These are phyloP conservation scores for Hypomontagnella monticulosa DNA, from an alignment of 495 filamentous ascomycete genomes.

Conservation along the genomic window DNA sequence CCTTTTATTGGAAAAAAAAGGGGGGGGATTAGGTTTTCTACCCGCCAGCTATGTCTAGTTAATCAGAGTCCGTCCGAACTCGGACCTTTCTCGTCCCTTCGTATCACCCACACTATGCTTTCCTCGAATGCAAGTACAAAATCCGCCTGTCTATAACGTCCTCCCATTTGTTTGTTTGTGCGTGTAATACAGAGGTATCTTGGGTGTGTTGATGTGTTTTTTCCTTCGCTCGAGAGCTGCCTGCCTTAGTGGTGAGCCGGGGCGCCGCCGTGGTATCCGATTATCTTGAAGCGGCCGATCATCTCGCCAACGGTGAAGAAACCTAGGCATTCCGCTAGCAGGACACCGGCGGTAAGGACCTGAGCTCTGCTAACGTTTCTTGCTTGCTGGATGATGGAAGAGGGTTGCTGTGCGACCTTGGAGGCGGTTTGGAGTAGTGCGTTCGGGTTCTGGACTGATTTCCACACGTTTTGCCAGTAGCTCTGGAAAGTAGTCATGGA, in stretches of 20 bases:
- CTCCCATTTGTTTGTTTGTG: slow-evolving; percentile 42
- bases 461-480: slow-evolving; percentile 80
- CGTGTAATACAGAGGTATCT: slow-evolving; percentile 43
- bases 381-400: slow-evolving; percentile 66
- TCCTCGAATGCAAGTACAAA: slow-evolving; percentile 41
- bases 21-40: too few relatives aligned
- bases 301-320: slow-evolving; percentile 99
- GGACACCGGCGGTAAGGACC: slow-evolving; percentile 73
- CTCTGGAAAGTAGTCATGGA: slow-evolving; percentile 82
- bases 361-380: slow-evolving; percentile 76
- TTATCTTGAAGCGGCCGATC: slow-evolving; percentile 89
- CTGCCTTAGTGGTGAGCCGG: slow-evolving; percentile 65
- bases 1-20: slow-evolving; percentile 13
- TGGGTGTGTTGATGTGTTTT: slow-evolving; percentile 11
- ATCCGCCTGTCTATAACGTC: slow-evolving; percentile 41
- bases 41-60: slow-evolving; percentile 14
- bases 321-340: slow-evolving; percentile 86
- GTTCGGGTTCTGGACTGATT: slow-evolving; percentile 71
- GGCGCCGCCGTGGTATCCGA: slow-evolving; percentile 85
- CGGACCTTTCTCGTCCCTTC: slow-evolving; percentile 33
- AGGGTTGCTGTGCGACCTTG: slow-evolving; percentile 42
- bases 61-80: slow-evolving; percentile 34
- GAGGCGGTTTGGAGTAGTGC: slow-evolving; percentile 53
- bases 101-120: slow-evolving; percentile 41
- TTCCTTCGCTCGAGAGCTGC: slow-evolving; percentile 9